Base-by-base conservation (phyloP, 805 yeast species). In the Nakazawaea wyomingensis region DNA sequence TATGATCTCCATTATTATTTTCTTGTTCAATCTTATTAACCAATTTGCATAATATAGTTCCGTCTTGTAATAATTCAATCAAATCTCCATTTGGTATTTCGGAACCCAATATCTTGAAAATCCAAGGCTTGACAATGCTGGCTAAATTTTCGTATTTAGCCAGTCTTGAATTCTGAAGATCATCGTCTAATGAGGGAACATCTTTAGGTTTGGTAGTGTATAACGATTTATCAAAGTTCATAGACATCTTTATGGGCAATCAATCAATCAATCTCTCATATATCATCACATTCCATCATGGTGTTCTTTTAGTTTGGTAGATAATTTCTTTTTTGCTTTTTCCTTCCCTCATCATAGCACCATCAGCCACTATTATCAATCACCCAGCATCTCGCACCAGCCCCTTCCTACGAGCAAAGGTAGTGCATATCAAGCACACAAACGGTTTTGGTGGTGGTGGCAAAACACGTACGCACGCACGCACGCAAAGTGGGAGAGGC, bases 161-260 rank as follows among this genome's bases (percentile, higher is more conserved):
- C 6, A 58, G 53, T 49, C 91, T 67, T 0, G 82, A 66, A 10
- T 53, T 55, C 26, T 57, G 62, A 32, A 84, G 59, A 55, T 82
- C 88, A 40, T 80, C 79, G 54, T 83, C 90, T 28, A 83, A 58
- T 21, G 82, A 80, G 0, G 86, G 72, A 5, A 70, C 74, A 38
- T 68, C 72, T 16, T 72, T 35, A 30, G 31, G 42, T 24, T 43
- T 38, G 4, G 18, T 10, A 6, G 39, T 30, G 27, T 43, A 38
- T 21, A 43, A 34, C 14, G 37, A 30, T 2, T 65, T 64, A 30
- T 48, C 21, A 17, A 31, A 42, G 19, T 36, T 36, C 37, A 29
- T 22, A 5, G 41, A 36, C 45, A 42, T 42, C n/a, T n/a, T n/a
- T n/a, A n/a, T n/a, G n/a, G n/a, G n/a, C n/a, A n/a, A n/a, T n/a